Base-by-base conservation (phyloP, 2,329 filamentous ascomycete species). In the Cyclaneusma minus region DNA sequence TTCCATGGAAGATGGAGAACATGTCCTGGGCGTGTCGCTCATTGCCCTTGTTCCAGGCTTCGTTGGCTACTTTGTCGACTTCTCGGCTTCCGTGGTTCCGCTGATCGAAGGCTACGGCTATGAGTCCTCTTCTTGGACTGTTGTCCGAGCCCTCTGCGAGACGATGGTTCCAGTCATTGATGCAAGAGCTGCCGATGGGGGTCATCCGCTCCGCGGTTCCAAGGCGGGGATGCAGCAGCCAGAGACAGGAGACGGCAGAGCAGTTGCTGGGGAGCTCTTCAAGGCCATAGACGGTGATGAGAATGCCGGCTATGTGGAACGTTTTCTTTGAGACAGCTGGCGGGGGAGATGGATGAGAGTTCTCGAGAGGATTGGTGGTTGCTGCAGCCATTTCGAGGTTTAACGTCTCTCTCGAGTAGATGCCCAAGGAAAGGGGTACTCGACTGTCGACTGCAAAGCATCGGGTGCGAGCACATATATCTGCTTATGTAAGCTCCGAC, bases 21-120 rank as follows among this genome's bases (percentile, higher is more conserved):
- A 98, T 93, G 50, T 98, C 89, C 45, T 82, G 71, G 0, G 84
- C 87, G 55, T 95, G 89, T 5, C 62, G 67, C 18, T 8, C 22
- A 24, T 24, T 24, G 16, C 83, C 84, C 19, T 68, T 53, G 22
- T 68, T 65, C 87, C 85, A 95, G 4, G 76, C 63, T 39, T 75
- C 60, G 48, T 94, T 95, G 14, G 77, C 71, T 11, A 62, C 39
- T 6, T 65, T 54, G 40, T 75, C 63, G 2, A 87, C 67, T 32
- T 72, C 51, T 29, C 89, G 60, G 3, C 67, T 64, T 14, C 89
- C 89, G 52, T 95, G 89, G 50, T 95, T 95, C 23, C 87, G 68
- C 57, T 93, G 84, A 53, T 95, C 89, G 50, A 93, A 92, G 3
- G 77, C 68, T 8, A 85, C 67, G 3, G 81, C 84, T 25, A 95